A percentile compares a stretch with the other conserved stretches of the same genome.
Conservation (phyloP, 2,329 filamentous ascomycete genomes). For the Aureobasidium mangrovei region DNA sequence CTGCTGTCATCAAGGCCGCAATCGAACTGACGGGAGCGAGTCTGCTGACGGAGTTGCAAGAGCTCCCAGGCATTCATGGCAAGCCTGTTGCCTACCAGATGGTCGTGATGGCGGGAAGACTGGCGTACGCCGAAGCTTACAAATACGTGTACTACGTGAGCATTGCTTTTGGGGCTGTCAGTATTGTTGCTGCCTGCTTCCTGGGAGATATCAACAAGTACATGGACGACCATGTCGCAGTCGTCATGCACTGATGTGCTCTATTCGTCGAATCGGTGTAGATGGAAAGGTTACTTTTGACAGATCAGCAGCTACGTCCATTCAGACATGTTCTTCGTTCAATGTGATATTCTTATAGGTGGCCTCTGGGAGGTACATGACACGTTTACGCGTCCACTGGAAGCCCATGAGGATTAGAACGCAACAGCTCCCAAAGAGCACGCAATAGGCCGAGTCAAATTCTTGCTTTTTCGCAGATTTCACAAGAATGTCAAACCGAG, state of each 20-base stretch:
- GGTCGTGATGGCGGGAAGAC: constrained; percentile 47
- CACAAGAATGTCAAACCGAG: too few relatives aligned
- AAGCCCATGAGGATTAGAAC: too few relatives aligned
- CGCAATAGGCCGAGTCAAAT: too few relatives aligned
- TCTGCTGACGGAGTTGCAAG: constrained; percentile 40
- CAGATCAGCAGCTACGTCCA: background rate
- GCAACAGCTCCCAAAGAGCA: too few relatives aligned
- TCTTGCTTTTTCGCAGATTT: too few relatives aligned
- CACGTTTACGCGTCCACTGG: too few relatives aligned
- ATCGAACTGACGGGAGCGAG: constrained; percentile 47
- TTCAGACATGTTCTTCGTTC: background rate
- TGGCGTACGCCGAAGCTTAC: constrained; percentile 51
- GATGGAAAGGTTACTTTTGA: too few relatives aligned
- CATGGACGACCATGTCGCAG: constrained; percentile 23
- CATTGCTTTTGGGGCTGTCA: constrained; percentile 51
- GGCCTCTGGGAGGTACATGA: too few relatives aligned
- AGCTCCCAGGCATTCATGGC: constrained; percentile 45
- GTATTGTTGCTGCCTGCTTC: constrained; percentile 50
- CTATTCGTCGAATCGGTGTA: background rate
- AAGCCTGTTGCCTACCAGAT: constrained; percentile 42
- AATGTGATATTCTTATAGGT: too few relatives aligned
- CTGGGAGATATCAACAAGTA: constrained; percentile 37
- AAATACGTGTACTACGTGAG: constrained; percentile 54
- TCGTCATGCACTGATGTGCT: constrained; percentile 15
- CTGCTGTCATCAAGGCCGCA: constrained; percentile 39